A percentile compares a stretch with the other conserved stretches of the same genome.
These are phyloP conservation scores for Fraxinus cuspidata DNA, from an alignment of 257 asterid genomes.

Conservation along the genomic window DNA sequence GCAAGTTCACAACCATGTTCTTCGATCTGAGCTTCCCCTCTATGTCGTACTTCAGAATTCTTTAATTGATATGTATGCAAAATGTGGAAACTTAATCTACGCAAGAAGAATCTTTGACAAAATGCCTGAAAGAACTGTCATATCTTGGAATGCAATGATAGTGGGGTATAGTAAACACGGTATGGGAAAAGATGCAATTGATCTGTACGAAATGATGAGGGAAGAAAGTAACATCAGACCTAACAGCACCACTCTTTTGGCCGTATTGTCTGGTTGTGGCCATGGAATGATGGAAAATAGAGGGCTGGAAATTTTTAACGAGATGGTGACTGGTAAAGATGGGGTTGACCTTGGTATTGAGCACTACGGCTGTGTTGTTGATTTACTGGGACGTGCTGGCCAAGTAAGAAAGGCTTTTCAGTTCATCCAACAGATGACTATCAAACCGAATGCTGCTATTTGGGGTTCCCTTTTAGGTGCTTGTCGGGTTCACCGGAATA, in stretches of 20 bases:
- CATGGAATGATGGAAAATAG: constrained; percentile 75
- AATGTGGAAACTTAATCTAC: constrained; percentile 76
- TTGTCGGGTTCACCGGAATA: constrained; percentile 60
- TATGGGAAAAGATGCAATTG: constrained; percentile 55
- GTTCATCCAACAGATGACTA: constrained; percentile 70
- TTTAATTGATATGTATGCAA: constrained; percentile 85
- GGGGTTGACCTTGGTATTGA: constrained; percentile 54
- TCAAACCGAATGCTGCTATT: constrained; percentile 77
- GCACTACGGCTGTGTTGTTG: constrained; percentile 92
- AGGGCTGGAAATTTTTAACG: constrained; percentile 62
- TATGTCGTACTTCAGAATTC: constrained; percentile 66
- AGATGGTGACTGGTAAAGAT: constrained; percentile 32
- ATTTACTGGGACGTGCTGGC: constrained; percentile 83
- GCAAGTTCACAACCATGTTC: constrained; percentile 72
- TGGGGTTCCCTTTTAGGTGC: constrained; percentile 95
- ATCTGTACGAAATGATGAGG: constrained; percentile 60
- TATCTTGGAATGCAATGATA: constrained; percentile 86
- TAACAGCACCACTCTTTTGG: constrained; percentile 58
- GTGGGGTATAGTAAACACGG: constrained; percentile 83
- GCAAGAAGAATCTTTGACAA: constrained; percentile 69
- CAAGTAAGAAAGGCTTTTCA: constrained; percentile 65
- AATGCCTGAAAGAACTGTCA: constrained; percentile 59
- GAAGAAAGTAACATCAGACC: constrained; percentile 47
- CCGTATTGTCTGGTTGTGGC: constrained; percentile 83
- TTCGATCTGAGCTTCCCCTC: constrained; percentile 53